Base-by-base conservation (phyloP, 257 asterid genomes). In the Nicotiana obtusifolia region DNA sequence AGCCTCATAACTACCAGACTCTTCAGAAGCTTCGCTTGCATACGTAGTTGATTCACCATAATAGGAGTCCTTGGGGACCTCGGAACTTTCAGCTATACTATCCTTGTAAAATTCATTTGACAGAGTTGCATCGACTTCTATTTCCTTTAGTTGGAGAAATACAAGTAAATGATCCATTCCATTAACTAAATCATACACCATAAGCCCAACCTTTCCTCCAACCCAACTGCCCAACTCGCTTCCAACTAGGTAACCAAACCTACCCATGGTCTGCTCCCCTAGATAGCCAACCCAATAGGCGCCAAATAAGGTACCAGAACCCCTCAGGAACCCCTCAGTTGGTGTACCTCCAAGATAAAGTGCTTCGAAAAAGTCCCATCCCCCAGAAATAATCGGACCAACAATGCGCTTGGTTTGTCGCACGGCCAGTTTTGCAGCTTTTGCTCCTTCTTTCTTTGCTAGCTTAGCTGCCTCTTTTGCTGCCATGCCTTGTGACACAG, bases 361-460 rank as follows among this genome's bases (percentile, higher is more conserved):
- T 14, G 97, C 94, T 91, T 95, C 98, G 22, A 95, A 95, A 68
- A 94, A 92, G 75, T 95, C 99, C 99, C 99, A 95, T 20, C 99
- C 99, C 8, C 97, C 90, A 84, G 98, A 92, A 83, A 95, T 88
- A 65, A 95, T 88, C 44, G 99, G 99, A 67, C 99, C 99, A n/a
- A 95, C 61, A 65, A 95, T 91, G 53, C 95, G 98, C 82, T 94
- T 91, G 81, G 89, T 92, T 84, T 94, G 83, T 68, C 88, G 87
- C 7, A 89, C 91, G 9, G 99, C 99, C n/a, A 92, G 83, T 87
- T 93, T 94, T 67, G 97, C 97, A 53, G 99, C 99, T 87, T 90
- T 92, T 71, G 94, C 94, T 59, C 98, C 99, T 87, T 93, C 97
- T 84, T 87, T 89, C 83, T 91, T 94, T 59, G 97, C 97, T 60